Evolutionary conservation across 352 stramenopile genomes (phyloP).

Genomic region (Phytophthora capsici): DNA sequence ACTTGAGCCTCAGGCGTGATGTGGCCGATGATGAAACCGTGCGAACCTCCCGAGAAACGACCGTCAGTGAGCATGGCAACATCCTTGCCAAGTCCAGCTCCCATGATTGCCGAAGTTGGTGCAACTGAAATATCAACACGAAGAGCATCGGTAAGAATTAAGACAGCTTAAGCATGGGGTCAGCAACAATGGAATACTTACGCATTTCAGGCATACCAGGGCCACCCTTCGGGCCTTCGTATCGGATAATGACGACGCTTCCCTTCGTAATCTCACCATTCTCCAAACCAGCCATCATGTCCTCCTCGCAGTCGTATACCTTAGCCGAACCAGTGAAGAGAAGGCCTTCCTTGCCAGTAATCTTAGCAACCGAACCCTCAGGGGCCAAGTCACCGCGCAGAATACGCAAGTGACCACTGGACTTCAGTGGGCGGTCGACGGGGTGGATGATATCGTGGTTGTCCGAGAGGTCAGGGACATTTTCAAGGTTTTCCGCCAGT

Average conservation of each 20-base stretch:
- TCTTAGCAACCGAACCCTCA: constrained; percentile 96
- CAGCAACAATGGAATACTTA: constrained; percentile 47
- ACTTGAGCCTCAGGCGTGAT: constrained; percentile 99
- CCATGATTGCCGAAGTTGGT: constrained; percentile 95
- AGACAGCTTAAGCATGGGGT: neutral
- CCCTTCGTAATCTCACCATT: constrained; percentile 95
- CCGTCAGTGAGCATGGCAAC: constrained; percentile 98
- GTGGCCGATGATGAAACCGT: constrained; percentile 99
- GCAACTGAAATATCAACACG: constrained; percentile 17
- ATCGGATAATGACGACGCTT: constrained; percentile 98
- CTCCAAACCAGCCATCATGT: constrained; percentile 93
- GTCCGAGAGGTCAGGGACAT: constrained; percentile 94
- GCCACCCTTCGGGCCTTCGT: constrained; percentile 98
- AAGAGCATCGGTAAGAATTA: constrained; percentile 16
- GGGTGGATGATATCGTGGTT: constrained; percentile 98
- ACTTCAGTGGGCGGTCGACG: constrained; percentile 92
- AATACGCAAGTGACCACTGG: constrained; percentile 95
- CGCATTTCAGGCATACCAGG: constrained; percentile 98
- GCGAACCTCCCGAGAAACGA: constrained; percentile 97
- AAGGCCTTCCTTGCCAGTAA: constrained; percentile 94
- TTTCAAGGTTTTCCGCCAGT: constrained; percentile 95
- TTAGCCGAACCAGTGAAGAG: constrained; percentile 76
- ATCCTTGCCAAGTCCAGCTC: constrained; percentile 95
- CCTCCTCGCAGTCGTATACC: constrained; percentile 98
- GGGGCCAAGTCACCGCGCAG: constrained; percentile 97